Conservation (phyloP, 768 basidiomycete genomes). For the Chalciporus piperatus region DNA sequence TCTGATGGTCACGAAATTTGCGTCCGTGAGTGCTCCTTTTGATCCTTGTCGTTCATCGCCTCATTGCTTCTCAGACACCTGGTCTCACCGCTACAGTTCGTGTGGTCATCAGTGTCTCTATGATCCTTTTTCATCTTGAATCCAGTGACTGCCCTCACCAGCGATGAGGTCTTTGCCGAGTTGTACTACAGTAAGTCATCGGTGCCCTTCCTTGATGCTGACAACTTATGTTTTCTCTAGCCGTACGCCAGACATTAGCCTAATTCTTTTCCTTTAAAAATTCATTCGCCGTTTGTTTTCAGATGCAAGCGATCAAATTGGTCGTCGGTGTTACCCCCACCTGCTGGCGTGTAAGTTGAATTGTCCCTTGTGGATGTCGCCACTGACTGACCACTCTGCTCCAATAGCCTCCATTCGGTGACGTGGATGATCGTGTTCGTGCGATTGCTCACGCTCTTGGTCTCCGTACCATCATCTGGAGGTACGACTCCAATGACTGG, state of each 20-base stretch:
- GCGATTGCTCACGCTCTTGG: conserved; percentile 65
- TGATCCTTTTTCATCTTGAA: background rate
- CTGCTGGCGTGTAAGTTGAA: conserved; percentile 51
- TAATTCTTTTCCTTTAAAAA: fast-evolving
- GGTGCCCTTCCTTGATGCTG: conserved; percentile 17
- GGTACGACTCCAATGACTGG: conserved; percentile 71
- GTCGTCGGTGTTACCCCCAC: conserved; percentile 55
- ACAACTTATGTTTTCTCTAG: conserved; percentile 13
- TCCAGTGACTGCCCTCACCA: conserved; percentile 54
- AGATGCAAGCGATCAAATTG: conserved; percentile 54
- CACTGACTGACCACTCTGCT: background rate
- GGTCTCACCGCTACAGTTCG: conserved; percentile 47
- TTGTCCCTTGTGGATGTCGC: background rate
- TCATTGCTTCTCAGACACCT: conserved; percentile 23
- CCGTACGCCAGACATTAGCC: conserved; percentile 18
- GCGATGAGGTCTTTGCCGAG: conserved; percentile 68
- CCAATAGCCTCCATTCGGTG: conserved; percentile 58
- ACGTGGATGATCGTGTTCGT: conserved; percentile 75
- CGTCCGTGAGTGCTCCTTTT: conserved; percentile 44
- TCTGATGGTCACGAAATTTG: conserved; percentile 61
- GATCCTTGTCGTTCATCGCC: no score
- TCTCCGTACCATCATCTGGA: conserved; percentile 72
- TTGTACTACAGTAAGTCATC: conserved; percentile 61
- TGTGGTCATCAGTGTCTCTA: background rate
- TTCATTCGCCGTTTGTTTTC: background rate